Base-by-base conservation (phyloP, 2,329 filamentous ascomycete species). In the Fusarium redolens region DNA sequence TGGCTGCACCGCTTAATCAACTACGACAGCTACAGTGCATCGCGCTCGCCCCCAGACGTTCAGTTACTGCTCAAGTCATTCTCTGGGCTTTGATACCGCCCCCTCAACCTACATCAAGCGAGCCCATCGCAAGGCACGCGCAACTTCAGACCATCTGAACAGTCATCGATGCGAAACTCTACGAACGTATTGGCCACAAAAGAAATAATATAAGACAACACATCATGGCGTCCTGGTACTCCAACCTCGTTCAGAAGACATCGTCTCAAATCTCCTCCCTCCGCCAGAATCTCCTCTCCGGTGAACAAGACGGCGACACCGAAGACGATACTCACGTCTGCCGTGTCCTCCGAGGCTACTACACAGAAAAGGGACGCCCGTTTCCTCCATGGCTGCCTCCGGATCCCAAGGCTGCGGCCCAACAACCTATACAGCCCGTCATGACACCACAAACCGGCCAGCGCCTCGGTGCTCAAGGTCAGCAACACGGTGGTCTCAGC, bases 291-390 rank as follows among this genome's bases (percentile, higher is more conserved):
- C 90, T 95, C 72, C 89, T 93, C 61, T 84, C 87, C 73, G 85
- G 86, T 80, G 91, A 92, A 74, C 85, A 87, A 75, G 91, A 92
- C 81, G 91, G 92, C 82, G 91, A 93, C 79, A 92, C 90, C 71
- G 89, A 97, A 83, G 95, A 98, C 84, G 94, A 97, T 84, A 97
- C 95, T 5, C 95, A 98, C 85, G 93, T 98, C 78, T 97, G 94
- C 83, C 93, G 96, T 78, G 95, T 97, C 40, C 90, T 99, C 31
- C 93, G 96, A 78, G 92, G 91, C 77, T 97, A 98, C 87, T 98
- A 99, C 86, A 90, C 87, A 57, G 95, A 98, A 82, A 96, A 97
- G 79, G 93, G 92, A 75, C 91, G 92, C 28, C 87, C 91, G 4
- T 93, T 95, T 71, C 96, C 96, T 2, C 84, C 86, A 75, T 98